A percentile compares a stretch with the other conserved stretches of the same genome.
These are phyloP conservation scores for Monocercomonoides exilis DNA, from an alignment of 78 protist species.

Conservation along the genomic window DNA sequence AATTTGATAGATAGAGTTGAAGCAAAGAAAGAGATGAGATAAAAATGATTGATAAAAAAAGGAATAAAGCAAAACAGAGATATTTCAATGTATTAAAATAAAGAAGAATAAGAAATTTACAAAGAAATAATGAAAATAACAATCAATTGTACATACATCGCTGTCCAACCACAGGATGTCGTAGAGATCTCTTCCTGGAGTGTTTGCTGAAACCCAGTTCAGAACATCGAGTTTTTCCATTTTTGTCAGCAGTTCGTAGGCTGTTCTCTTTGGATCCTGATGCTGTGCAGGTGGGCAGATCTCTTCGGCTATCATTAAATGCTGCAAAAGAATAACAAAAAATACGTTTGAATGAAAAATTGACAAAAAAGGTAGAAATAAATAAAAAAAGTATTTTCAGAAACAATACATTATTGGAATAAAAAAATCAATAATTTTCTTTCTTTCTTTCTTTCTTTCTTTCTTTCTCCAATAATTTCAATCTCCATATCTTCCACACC, in stretches of 20 bases:
- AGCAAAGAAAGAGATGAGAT: not conserved
- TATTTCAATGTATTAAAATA: not conserved
- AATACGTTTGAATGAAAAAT: slow-evolving; percentile 31
- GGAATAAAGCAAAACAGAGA: not conserved
- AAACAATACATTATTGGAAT: too few relatives aligned
- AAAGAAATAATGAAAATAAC: not conserved
- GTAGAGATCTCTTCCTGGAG: slow-evolving; percentile 85
- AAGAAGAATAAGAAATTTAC: not conserved
- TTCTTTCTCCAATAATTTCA: not conserved
- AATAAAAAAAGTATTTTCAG: not conserved
- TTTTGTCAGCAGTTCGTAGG: slow-evolving; percentile 76
- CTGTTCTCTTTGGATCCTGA: slow-evolving; percentile 30
- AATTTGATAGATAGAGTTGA: slow-evolving; percentile 42
- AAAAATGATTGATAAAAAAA: not conserved
- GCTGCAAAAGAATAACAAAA: slow-evolving; percentile 14
- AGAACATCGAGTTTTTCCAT: slow-evolving; percentile 90
- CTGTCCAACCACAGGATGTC: slow-evolving; percentile 70
- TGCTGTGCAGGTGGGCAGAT: not conserved
- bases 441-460: not conserved
- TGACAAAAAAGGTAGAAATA: not conserved
- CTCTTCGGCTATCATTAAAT: not conserved
- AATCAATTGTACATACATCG: not conserved
- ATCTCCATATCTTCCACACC: not conserved
- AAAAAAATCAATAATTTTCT: too few relatives aligned
- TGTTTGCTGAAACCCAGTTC: slow-evolving; percentile 64